These are phyloP conservation scores for Draba incana DNA, from an alignment of 345 rosid genomes.

Conservation along the genomic window DNA sequence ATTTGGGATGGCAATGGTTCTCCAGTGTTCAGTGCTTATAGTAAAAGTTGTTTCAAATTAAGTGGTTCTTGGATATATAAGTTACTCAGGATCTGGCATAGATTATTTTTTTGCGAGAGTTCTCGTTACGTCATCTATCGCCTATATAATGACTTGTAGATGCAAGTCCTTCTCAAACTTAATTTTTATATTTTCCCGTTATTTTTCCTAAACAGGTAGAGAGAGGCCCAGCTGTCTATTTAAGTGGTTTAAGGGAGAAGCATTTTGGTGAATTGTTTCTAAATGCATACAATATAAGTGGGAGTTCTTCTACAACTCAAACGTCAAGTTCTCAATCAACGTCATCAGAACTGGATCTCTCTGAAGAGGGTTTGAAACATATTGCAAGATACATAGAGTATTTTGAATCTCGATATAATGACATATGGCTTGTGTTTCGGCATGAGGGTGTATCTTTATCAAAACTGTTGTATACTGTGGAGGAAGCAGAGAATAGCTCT, in stretches of 20 bases:
- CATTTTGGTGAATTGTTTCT: conserved; percentile 88
- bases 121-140: conserved; percentile 19
- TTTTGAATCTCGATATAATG: conserved; percentile 87
- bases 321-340: conserved; percentile 42
- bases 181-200: conserved; percentile 13
- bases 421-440: conserved; percentile 89
- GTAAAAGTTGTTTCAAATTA: conserved; percentile 7
- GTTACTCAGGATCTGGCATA: conserved; percentile 10
- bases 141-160: conserved; percentile 24
- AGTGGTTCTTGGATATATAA: conserved; percentile 19
- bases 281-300: conserved; percentile 61
- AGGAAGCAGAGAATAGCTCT: conserved; percentile 53
- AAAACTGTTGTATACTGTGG: conserved; percentile 76
- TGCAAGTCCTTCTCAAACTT: conserved; percentile 23
- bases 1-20: conserved; percentile 24
- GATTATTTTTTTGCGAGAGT: conserved; percentile 11
- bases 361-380: conserved; percentile 81
- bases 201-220: conserved; percentile 67
- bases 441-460: conserved; percentile 90
- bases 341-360: conserved; percentile 47
- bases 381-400: conserved; percentile 92
- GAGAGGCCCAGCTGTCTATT: conserved; percentile 76
- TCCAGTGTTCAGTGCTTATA: conserved; percentile 18
- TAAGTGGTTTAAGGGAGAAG: conserved; percentile 94
- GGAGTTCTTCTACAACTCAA: conserved; percentile 46